Evolutionary conservation across 495 filamentous ascomycete species (phyloP).

Genomic region (Annulohypoxylon bovei): DNA sequence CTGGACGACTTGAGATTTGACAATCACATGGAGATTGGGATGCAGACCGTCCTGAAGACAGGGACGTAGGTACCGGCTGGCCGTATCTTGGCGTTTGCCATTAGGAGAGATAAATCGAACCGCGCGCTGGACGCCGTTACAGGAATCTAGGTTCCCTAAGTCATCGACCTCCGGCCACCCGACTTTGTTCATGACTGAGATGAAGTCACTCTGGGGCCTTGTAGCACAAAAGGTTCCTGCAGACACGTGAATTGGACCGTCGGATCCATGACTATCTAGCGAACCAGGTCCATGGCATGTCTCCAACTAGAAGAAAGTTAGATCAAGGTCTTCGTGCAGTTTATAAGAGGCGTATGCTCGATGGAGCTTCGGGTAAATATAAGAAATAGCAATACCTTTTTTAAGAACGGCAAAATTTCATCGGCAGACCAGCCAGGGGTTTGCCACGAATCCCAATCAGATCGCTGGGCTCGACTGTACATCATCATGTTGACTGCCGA

Average conservation of each 20-base stretch:
- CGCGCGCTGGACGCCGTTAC: conserved; percentile 32
- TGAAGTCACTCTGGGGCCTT: conserved; percentile 47
- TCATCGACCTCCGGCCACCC: conserved; percentile 34
- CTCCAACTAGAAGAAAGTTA: conserved; percentile 55
- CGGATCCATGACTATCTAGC: conserved; percentile 52
- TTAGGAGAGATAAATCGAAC: conserved; percentile 41
- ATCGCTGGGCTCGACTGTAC: conserved; percentile 45
- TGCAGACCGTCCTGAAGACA: conserved; percentile 51
- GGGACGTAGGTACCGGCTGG: conserved; percentile 53
- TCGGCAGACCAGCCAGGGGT: conserved; percentile 60
- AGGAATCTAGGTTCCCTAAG: conserved; percentile 31
- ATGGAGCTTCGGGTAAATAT: too few species aligned
- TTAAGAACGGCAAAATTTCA: conserved; percentile 59
- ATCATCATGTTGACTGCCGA: conserved; percentile 68
- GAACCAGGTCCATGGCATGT: conserved; percentile 51
- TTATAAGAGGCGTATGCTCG: too few species aligned
- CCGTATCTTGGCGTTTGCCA: conserved; percentile 53
- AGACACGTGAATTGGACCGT: conserved; percentile 60
- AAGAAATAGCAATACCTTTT: too few species aligned
- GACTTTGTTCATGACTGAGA: conserved; percentile 52
- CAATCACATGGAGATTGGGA: conserved; percentile 60
- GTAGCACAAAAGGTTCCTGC: conserved; percentile 46
- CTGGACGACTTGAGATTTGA: conserved; percentile 58
- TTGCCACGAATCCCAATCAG: conserved; percentile 61
- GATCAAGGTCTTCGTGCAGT: too few species aligned